Evolutionary conservation across 352 stramenopile species (phyloP), one percentile per base, ranked within the genome.

Genomic region (Globisporangium paroecandrum): DNA sequence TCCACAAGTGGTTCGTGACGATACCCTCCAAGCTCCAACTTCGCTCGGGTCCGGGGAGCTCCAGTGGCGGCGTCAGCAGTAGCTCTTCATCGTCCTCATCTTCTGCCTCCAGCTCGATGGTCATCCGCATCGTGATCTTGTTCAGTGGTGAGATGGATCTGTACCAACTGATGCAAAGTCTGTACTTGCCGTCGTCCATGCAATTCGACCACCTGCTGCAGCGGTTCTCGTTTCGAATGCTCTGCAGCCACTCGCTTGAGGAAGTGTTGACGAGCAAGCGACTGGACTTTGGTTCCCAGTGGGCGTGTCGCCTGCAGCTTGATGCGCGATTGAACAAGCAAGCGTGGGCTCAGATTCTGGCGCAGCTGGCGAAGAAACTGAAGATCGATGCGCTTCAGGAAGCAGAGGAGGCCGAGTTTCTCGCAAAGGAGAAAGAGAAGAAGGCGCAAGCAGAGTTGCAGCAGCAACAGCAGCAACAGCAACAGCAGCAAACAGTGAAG

Each of bases 51-150:
- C 65, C 68, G 46, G 68, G 70, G 49, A 55, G 58, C 49, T 51
- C 49, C 22, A 47, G 69, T 24, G 70, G 69, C 3, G 62, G 63
- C 25, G 53, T 22, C 43, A 49, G 43, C 9, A 49, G 18, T 49
- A 49, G 27, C 2, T 65, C 61, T 64, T 18, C 62, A 47, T 64
- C 67, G 18, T 59, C 73, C 0, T 70, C 62, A 0, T 70, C 59
- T 8, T 70, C 79, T 1, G 43, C 60, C 8, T 49, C 51, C 10
- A 63, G 54, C 36, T 46, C 64, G 12, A 51, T 32, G 0, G 71
- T 90, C n/a, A 73, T 91, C 71, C 84, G 84, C 12, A 49, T 93
- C 9, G 81, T 91, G n/a, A 47, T 93, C 2, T 64, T 93, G 10
- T 90, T 92, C 53, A 83, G 75, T 3, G 77, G 83, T 1, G 68